Evolutionary conservation across 2,329 filamentous ascomycete genomes (phyloP).

Genomic region (Dothistroma septosporum): DNA sequence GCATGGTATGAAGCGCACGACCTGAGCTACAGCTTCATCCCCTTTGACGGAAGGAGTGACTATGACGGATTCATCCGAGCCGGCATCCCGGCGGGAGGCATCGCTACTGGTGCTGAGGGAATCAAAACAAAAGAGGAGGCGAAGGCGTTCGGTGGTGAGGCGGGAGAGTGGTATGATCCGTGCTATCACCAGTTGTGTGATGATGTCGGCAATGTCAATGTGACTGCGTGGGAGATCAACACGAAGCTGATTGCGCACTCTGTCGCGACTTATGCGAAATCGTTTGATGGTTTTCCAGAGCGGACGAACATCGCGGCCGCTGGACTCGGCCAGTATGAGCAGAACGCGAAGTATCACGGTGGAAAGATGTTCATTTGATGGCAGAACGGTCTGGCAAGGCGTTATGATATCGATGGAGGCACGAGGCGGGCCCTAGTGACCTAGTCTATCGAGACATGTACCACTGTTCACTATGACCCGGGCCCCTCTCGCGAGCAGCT

Average conservation of each 20-base stretch:
- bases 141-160: constrained; percentile 65
- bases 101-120: constrained; percentile 52
- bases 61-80: constrained; percentile 22
- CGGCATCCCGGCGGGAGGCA: constrained; percentile 18
- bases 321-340: constrained; percentile 9
- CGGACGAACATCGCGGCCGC: constrained; percentile 8
- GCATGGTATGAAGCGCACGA: constrained; percentile 17
- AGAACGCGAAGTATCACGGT: constrained; percentile 21
- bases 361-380: constrained; percentile 18
- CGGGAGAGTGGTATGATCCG: constrained; percentile 49
- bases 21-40: constrained; percentile 20
- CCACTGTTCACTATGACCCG: not conserved
- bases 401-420: not conserved
- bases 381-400: not conserved
- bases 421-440: not conserved
- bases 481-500: not conserved
- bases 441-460: not conserved
- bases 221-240: constrained; percentile 53
- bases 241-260: constrained; percentile 63
- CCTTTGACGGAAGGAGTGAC: constrained; percentile 20
- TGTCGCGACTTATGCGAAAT: constrained; percentile 64
- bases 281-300: constrained; percentile 57
- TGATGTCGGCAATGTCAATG: constrained; percentile 50
- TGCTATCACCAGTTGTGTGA: constrained; percentile 55
- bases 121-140: constrained; percentile 67